These are phyloP conservation scores for Trichoderma afroharzianum DNA, from an alignment of 2,329 filamentous ascomycete genomes.

Conservation along the genomic window DNA sequence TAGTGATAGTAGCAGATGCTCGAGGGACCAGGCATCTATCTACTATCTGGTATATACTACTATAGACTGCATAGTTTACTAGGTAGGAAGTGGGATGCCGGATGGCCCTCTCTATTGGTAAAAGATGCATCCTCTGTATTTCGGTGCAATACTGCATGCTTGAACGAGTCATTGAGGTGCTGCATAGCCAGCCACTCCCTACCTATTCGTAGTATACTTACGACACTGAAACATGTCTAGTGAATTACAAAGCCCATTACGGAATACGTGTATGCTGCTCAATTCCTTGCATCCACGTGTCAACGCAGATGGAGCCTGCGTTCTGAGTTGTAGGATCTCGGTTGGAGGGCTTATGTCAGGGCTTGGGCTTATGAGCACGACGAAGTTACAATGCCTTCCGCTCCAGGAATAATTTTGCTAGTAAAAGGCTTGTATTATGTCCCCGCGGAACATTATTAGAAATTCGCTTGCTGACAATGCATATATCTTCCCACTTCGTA, in stretches of 20 bases:
- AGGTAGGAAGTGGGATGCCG: background rate
- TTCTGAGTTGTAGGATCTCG: background rate
- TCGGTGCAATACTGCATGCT: background rate
- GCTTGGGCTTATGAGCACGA: background rate
- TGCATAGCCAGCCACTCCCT: background rate
- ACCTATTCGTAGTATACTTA: background rate
- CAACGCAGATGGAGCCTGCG: background rate
- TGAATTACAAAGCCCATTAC: background rate
- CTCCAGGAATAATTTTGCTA: background rate
- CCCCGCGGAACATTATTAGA: background rate
- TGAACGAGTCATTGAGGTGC: background rate
- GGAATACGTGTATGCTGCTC: background rate
- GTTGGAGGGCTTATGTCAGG: background rate
- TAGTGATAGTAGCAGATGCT: background rate
- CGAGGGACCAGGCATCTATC: background rate
- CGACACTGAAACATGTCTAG: background rate
- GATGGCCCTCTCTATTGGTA: background rate
- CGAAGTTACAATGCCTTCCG: background rate
- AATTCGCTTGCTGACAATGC: background rate
- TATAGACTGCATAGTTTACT: too few species aligned
- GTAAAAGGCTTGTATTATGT: background rate
- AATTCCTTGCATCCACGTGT: background rate
- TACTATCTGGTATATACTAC: background rate
- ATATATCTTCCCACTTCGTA: background rate
- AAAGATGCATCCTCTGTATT: too few species aligned